These are phyloP conservation scores for Claviceps purpurea DNA, from an alignment of 2,329 filamentous ascomycete genomes.

Conservation along the genomic window DNA sequence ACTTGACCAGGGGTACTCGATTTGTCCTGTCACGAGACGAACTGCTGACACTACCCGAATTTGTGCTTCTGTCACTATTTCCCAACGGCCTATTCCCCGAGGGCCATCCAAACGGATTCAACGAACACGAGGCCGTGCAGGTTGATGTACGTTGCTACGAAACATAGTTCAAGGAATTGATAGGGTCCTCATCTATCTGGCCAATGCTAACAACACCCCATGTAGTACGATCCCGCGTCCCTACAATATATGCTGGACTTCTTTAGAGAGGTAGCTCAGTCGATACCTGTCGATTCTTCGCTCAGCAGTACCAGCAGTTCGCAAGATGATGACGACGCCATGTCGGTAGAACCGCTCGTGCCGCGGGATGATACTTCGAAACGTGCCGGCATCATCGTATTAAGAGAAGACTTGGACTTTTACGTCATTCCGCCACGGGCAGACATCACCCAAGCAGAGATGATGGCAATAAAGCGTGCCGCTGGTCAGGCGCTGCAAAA, in stretches of 20 bases:
- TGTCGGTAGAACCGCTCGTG: constrained; percentile 60
- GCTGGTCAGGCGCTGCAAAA: constrained; percentile 74
- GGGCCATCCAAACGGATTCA: constrained; percentile 84
- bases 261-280: constrained; percentile 89
- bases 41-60: constrained; percentile 87
- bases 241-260: constrained; percentile 99
- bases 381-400: constrained; percentile 93
- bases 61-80: constrained; percentile 92
- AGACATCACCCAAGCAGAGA: constrained; percentile 75
- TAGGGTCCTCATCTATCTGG: neutral
- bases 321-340: constrained; percentile 48
- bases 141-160: constrained; percentile 68
- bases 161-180: neutral
- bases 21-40: constrained; percentile 94
- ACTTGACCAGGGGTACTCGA: constrained; percentile 58
- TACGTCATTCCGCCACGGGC: constrained; percentile 82
- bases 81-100: constrained; percentile 97
- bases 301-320: constrained; percentile 49
- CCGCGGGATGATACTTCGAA: constrained; percentile 62
- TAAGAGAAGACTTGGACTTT: constrained; percentile 93
- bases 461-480: constrained; percentile 92
- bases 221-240: constrained; percentile 87
- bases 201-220: neutral
- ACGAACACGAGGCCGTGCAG: constrained; percentile 87
- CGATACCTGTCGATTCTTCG: constrained; percentile 69